Evolutionary conservation across 2,329 filamentous ascomycete genomes (phyloP).

Genomic region (Coniochaeta ligniaria): DNA sequence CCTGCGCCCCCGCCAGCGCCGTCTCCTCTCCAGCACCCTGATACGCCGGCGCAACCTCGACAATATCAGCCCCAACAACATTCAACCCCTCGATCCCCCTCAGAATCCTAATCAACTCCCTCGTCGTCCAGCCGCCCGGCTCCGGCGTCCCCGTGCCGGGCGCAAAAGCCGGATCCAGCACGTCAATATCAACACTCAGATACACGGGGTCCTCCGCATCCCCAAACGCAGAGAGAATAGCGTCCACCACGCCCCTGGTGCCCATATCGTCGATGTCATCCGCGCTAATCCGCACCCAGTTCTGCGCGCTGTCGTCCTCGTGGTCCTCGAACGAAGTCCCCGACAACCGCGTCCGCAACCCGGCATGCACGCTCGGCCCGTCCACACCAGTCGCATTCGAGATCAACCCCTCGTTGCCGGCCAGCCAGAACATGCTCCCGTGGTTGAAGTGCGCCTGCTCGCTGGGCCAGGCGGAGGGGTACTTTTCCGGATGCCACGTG

Average conservation of each 20-base stretch:
- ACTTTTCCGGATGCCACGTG: slow-evolving; percentile 61
- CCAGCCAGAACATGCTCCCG: slow-evolving; percentile 55
- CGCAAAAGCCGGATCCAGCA: slow-evolving; percentile 62
- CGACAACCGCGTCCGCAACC: slow-evolving; percentile 47
- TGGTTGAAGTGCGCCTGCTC: slow-evolving; percentile 41
- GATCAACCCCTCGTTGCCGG: slow-evolving; percentile 54
- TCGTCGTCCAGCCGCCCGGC: slow-evolving; percentile 72
- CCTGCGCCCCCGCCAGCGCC: slow-evolving; percentile 64
- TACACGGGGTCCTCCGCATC: slow-evolving; percentile 47
- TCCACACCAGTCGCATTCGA: slow-evolving; percentile 37
- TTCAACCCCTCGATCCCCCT: slow-evolving; percentile 65
- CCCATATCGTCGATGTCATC: slow-evolving; percentile 68
- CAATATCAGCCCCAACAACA: slow-evolving; percentile 70
- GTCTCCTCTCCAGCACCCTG: slow-evolving; percentile 69
- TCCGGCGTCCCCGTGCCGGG: slow-evolving; percentile 69
- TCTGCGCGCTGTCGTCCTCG: slow-evolving; percentile 49
- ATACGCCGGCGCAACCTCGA: slow-evolving; percentile 73
- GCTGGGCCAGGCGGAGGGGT: not conserved
- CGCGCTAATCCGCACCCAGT: slow-evolving; percentile 50
- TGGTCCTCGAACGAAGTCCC: slow-evolving; percentile 39
- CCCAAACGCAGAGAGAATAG: slow-evolving; percentile 50
- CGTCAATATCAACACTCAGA: slow-evolving; percentile 73
- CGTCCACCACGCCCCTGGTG: slow-evolving; percentile 52
- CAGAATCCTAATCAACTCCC: slow-evolving; percentile 68
- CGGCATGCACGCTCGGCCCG: slow-evolving; percentile 41